Percentiles rank a stretch among this genome's conserved stretches.
Evolutionary conservation across 352 stramenopile species (phyloP).

Genomic region (Globisporangium sylvaticum): DNA sequence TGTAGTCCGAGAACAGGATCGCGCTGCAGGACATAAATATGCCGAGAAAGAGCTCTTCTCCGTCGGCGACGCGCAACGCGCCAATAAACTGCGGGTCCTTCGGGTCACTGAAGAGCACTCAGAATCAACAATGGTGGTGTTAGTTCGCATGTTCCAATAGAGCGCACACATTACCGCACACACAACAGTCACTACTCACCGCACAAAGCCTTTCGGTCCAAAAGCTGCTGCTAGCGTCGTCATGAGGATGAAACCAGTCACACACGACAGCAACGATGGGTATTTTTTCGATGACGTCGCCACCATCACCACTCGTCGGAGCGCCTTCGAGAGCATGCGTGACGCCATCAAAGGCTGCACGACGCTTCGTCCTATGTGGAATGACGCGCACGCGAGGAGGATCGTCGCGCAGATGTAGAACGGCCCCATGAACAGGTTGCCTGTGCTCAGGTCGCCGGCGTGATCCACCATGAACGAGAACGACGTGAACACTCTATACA

Average conservation of each 20-base stretch:
- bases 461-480: conserved; percentile 88
- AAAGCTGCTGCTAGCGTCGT: conserved; percentile 42
- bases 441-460: conserved; percentile 60
- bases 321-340: conserved; percentile 11
- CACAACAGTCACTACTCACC: conserved; percentile 22
- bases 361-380: conserved; percentile 43
- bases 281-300: conserved; percentile 18
- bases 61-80: conserved; percentile 48
- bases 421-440: conserved; percentile 32
- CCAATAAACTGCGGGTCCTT: conserved; percentile 80
- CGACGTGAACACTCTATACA: conserved; percentile 77
- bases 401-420: conserved; percentile 65
- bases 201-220: conserved; percentile 59
- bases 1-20: conserved; percentile 48
- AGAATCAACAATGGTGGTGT: not conserved
- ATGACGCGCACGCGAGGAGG: conserved; percentile 44
- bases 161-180: not conserved
- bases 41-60: conserved; percentile 60
- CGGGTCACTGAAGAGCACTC: conserved; percentile 38
- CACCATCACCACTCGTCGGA: conserved; percentile 16
- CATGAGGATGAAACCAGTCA: conserved; percentile 33
- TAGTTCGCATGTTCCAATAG: not conserved
- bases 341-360: conserved; percentile 18
- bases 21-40: conserved; percentile 75
- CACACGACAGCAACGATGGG: conserved; percentile 28